Evolutionary conservation across 768 basidiomycete genomes (phyloP).

Genomic region (Serpula lacrymans): DNA sequence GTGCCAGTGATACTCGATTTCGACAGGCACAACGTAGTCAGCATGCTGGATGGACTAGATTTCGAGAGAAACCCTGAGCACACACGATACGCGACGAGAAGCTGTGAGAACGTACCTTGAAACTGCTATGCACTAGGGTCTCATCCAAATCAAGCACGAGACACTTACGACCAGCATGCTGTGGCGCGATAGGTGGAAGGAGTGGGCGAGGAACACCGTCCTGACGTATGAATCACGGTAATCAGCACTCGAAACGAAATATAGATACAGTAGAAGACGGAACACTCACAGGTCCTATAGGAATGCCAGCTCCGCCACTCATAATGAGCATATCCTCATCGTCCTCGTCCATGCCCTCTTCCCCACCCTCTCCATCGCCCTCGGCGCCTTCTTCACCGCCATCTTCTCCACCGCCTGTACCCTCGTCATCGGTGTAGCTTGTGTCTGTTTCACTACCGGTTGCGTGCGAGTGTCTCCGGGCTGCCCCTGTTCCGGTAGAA

Average conservation of each 20-base stretch:
- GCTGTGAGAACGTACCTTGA: slow-evolving; percentile 66
- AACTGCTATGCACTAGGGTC: slow-evolving; percentile 94
- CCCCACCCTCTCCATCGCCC: slow-evolving; percentile 62
- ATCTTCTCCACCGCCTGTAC: slow-evolving; percentile 66
- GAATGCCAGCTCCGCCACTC: slow-evolving; percentile 93
- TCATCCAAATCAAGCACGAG: slow-evolving; percentile 96
- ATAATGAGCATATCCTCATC: slow-evolving; percentile 88
- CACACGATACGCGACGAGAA: slow-evolving; percentile 7
- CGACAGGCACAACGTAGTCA: slow-evolving; percentile 98
- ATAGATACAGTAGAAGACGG: background rate
- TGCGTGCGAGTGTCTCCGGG: slow-evolving; percentile 25
- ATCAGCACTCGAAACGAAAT: background rate
- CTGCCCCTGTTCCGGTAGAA: slow-evolving; percentile 17
- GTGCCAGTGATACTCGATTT: slow-evolving; percentile 98
- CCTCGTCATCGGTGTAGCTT: slow-evolving; percentile 60
- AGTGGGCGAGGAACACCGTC: slow-evolving; percentile 86
- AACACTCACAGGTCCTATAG: slow-evolving; percentile 78
- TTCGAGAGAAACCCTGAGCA: slow-evolving; percentile 2
- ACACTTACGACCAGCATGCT: slow-evolving; percentile 89
- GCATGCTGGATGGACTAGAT: slow-evolving; percentile 85
- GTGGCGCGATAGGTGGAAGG: slow-evolving; percentile 77
- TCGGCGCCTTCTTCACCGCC: slow-evolving; percentile 56
- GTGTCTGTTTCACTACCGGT: slow-evolving; percentile 30
- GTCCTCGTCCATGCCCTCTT: slow-evolving; percentile 73
- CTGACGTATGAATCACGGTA: slow-evolving; percentile 36